A percentile compares a stretch with the other conserved stretches of the same genome.
Conservation (phyloP, 2,329 filamentous ascomycete genomes). For the Aspergillus fischeri region DNA sequence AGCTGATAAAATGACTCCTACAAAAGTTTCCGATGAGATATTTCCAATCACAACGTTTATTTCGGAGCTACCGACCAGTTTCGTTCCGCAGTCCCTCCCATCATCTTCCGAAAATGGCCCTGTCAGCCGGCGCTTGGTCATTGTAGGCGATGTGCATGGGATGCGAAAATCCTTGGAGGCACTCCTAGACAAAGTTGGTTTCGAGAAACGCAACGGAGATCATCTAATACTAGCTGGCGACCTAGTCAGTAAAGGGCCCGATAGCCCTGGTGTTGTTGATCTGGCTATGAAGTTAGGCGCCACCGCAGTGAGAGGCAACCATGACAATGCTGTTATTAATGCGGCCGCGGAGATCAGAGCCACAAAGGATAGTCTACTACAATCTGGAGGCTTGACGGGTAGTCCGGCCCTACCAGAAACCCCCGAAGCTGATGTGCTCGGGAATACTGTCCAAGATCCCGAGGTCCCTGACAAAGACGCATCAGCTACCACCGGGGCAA, state of each 20-base stretch:
- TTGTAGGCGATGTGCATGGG: slow-evolving; percentile 20
- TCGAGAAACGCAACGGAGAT: slow-evolving; percentile 14
- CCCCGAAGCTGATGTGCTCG: background rate
- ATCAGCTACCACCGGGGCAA: background rate
- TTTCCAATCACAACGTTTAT: background rate
- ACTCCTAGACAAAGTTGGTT: slow-evolving; percentile 13
- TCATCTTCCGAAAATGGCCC: slow-evolving; percentile 4
- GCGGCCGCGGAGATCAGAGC: slow-evolving; percentile 11
- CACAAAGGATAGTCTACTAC: background rate
- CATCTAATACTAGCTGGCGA: slow-evolving; percentile 19
- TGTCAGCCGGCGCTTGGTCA: slow-evolving; percentile 12
- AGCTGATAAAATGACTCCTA: background rate
- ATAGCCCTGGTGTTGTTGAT: slow-evolving; percentile 18
- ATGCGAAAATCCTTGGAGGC: slow-evolving; percentile 16
- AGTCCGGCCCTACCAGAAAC: too few relatives aligned
- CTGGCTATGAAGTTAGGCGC: slow-evolving; percentile 18
- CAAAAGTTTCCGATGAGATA: background rate
- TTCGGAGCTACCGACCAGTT: background rate
- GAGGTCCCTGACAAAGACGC: background rate
- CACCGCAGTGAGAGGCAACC: slow-evolving; percentile 21
- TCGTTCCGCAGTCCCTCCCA: slow-evolving; percentile 1
- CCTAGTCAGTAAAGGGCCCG: slow-evolving; percentile 19
- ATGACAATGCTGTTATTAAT: slow-evolving; percentile 22
- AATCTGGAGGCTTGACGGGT: background rate
- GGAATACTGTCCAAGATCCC: background rate